A percentile compares a stretch with the other conserved stretches of the same genome.
phyloP scores from a whole-genome alignment of 148 eudicot species.

The Hydrangea macrophylla region DNA sequence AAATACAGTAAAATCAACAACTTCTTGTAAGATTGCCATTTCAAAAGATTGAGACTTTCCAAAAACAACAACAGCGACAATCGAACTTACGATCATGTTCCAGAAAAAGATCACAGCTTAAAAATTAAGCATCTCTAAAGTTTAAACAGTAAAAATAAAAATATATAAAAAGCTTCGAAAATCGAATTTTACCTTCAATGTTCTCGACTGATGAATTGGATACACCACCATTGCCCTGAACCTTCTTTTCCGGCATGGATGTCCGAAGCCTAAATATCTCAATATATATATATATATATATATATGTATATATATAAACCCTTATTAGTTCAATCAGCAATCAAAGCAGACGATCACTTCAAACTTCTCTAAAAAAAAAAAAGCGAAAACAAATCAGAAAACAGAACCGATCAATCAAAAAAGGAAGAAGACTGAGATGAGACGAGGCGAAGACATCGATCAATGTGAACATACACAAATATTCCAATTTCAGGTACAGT shows the following conservation, averaged over 20 bases:
- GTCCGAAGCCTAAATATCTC: neutral
- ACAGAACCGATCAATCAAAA: neutral
- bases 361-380: constrained; percentile 4
- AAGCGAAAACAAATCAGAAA: neutral
- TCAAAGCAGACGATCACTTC: neutral
- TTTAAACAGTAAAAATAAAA: neutral
- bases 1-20: neutral
- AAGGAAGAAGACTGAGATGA: neutral
- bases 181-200: constrained; percentile 42
- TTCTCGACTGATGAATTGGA: constrained; percentile 26
- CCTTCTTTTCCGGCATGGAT: constrained; percentile 57
- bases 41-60: neutral
- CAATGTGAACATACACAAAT: constrained; percentile 8
- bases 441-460: neutral
- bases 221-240: constrained; percentile 40
- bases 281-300: neutral
- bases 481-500: constrained; percentile 4
- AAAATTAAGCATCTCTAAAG: constrained; percentile 8
- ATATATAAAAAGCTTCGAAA: neutral
- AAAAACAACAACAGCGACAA: neutral
- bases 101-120: constrained; percentile 14
- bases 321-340: constrained; percentile 7
- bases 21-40: constrained; percentile 10
- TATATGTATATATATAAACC: neutral
- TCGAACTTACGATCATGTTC: constrained; percentile 1